Conservation (phyloP, 805 yeast genomes). For the Candida takata region DNA sequence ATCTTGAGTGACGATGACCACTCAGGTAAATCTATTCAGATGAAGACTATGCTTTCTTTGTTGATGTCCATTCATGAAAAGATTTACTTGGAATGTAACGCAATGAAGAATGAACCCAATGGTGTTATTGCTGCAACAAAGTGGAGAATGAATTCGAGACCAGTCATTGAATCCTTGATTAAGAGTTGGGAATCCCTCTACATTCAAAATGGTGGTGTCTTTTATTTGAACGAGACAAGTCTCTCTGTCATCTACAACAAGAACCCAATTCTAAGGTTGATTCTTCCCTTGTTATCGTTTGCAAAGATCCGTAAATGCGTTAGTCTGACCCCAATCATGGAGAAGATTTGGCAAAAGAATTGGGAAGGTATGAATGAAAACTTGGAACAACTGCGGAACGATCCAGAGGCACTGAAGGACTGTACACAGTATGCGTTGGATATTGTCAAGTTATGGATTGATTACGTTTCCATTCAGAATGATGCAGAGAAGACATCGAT, state of each 20-base stretch:
- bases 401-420: conserved; percentile 60
- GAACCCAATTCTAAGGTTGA: conserved; percentile 52
- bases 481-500: conserved; percentile 63
- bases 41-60: conserved; percentile 46
- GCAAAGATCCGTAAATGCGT: conserved; percentile 62
- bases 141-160: conserved; percentile 62
- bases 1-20: conserved; percentile 30
- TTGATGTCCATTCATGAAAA: conserved; percentile 62
- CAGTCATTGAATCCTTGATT: conserved; percentile 48
- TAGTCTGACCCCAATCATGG: conserved; percentile 53
- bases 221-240: conserved; percentile 44
- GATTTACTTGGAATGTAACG: conserved; percentile 45
- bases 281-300: conserved; percentile 58
- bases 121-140: conserved; percentile 43
- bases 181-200: conserved; percentile 64
- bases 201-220: conserved; percentile 55
- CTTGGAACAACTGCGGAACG: conserved; percentile 39
- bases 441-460: conserved; percentile 64
- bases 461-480: conserved; percentile 55
- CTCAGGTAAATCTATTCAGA: conserved; percentile 31
- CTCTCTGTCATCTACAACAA: conserved; percentile 37
- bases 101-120: conserved; percentile 29
- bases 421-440: conserved; percentile 51
- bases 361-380: conserved; percentile 59
- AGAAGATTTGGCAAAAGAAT: conserved; percentile 55